A percentile compares a stretch with the other conserved stretches of the same genome.
phyloP scores from a whole-genome alignment of 495 filamentous ascomycete species.

The Niebla homalea region DNA sequence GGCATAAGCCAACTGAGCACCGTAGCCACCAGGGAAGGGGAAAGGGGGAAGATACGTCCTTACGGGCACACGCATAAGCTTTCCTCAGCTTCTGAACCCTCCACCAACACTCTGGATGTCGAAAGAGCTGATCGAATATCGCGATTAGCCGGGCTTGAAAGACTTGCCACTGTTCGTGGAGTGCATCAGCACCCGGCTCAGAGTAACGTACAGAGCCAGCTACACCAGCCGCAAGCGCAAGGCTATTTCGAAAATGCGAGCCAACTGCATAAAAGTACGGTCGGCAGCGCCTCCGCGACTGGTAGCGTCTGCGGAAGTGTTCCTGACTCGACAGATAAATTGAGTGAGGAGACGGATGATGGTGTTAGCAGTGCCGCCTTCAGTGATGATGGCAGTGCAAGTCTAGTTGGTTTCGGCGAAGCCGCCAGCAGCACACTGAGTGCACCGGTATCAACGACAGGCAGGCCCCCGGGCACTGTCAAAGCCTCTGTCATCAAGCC shows the following conservation, averaged over 20 bases:
- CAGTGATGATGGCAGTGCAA: slow-evolving; percentile 64
- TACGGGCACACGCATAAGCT: slow-evolving; percentile 41
- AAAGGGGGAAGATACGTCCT: slow-evolving; percentile 55
- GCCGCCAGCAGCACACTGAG: slow-evolving; percentile 68
- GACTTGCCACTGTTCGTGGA: slow-evolving; percentile 54
- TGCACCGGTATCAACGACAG: slow-evolving; percentile 46
- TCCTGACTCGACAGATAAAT: slow-evolving; percentile 50
- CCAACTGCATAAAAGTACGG: slow-evolving; percentile 52
- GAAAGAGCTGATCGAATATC: slow-evolving; percentile 91
- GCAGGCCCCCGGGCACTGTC: slow-evolving; percentile 17
- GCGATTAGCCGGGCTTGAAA: slow-evolving; percentile 72
- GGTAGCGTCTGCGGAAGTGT: slow-evolving; percentile 57
- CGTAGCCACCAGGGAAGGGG: slow-evolving; percentile 87
- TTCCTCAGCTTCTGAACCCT: slow-evolving; percentile 38
- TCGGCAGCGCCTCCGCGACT: slow-evolving; percentile 70
- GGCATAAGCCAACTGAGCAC: slow-evolving; percentile 78
- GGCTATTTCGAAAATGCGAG: slow-evolving; percentile 59
- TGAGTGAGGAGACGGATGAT: slow-evolving; percentile 58
- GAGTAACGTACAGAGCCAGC: slow-evolving; percentile 7
- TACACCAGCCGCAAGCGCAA: slow-evolving; percentile 20
- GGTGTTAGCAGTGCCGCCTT: slow-evolving; percentile 52
- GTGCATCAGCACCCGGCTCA: slow-evolving; percentile 23
- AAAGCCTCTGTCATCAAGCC: slow-evolving; percentile 1
- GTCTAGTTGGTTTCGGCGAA: slow-evolving; percentile 76
- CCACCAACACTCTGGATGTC: slow-evolving; percentile 62